Base-by-base conservation (phyloP, 805 yeast genomes). In the Suhomyces xylopsoci region DNA sequence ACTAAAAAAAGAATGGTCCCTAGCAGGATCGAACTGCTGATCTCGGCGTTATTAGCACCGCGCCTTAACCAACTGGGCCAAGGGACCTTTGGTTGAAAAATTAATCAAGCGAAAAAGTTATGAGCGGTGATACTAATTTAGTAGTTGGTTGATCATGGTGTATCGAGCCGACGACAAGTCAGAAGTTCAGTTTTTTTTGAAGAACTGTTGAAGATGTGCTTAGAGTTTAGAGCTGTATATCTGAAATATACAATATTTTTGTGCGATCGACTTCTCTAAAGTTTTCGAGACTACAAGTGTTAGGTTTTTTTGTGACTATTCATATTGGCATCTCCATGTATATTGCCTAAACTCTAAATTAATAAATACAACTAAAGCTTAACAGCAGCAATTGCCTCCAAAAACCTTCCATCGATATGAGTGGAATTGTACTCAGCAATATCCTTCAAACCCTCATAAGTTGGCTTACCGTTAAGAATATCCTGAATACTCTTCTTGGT, bases 31-130 rank as follows among this genome's bases (percentile, higher is more conserved):
- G 77, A 73, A 73, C 77, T 68, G 77, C 77, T 71, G 77, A 73
- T 72, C 77, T 73, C 69, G 71, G 76, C 76, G 76, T 73, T 75
- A 77, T 77, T 77, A 77, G 81, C 80, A 76, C 81, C 77, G 76
- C 80, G 81, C 81, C 81, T 76, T 77, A 76, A 77, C 81, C 81
- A 76, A 76, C 81, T 77, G 77, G 81, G 81, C 80, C 80, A 76
- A 76, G 80, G 78, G 81, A 77, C 77, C 50, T 42, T 25, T 14
- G 14, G n/a, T 9, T 22, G 26, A 20, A 20, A 14, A 41, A 8
- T 8, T 3, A 9, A 1, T 8, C 9, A 3, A 8, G 28, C 12
- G 25, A 22, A 8, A 26, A 26, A 8, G 5, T 4, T 22, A 22
- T 22, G 25, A 22, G 7, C 25, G 25, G 25, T 3, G 25, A 22